phyloP scores from a whole-genome alignment of 352 stramenopile genomes.

The Phytophthora tentaculata region DNA sequence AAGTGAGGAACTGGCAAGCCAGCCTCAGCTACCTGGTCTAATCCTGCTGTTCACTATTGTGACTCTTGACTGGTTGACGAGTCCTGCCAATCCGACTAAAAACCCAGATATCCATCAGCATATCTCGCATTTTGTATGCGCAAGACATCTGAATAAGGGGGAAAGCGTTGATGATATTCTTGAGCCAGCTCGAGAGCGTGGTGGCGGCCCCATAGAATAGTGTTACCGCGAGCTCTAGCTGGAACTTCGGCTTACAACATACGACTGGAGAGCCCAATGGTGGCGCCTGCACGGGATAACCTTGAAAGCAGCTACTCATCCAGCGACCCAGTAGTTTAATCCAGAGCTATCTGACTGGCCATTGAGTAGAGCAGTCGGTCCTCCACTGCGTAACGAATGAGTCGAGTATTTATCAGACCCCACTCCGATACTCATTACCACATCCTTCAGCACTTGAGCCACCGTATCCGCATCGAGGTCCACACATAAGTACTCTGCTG shows the following conservation, averaged over 20 bases:
- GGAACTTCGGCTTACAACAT: slow-evolving; percentile 1
- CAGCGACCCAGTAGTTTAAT: slow-evolving; percentile 4
- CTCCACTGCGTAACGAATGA: slow-evolving; percentile 9
- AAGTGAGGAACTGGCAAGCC: too few relatives aligned
- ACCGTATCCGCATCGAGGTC: not conserved
- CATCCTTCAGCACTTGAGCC: not conserved
- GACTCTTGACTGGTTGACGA: too few relatives aligned
- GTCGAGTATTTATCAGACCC: not conserved
- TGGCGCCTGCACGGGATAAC: not conserved
- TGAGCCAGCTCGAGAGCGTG: too few relatives aligned
- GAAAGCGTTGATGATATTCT: too few relatives aligned
- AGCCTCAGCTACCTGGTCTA: not conserved
- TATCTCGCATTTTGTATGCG: too few relatives aligned
- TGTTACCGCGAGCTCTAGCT: too few relatives aligned
- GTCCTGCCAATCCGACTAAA: too few relatives aligned
- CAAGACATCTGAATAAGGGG: too few relatives aligned
- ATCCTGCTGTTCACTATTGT: too few relatives aligned
- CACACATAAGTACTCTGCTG: not conserved
- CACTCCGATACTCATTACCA: not conserved
- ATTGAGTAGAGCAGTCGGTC: slow-evolving; percentile 3
- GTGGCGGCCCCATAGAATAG: too few relatives aligned
- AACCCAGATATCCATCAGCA: too few relatives aligned
- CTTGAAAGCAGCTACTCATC: slow-evolving; percentile 6
- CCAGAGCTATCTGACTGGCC: slow-evolving; percentile 1
- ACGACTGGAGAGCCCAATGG: not conserved